These are phyloP conservation scores for Alternaria hordeiaustralica DNA, from an alignment of 2,329 filamentous ascomycete genomes.

Conservation along the genomic window DNA sequence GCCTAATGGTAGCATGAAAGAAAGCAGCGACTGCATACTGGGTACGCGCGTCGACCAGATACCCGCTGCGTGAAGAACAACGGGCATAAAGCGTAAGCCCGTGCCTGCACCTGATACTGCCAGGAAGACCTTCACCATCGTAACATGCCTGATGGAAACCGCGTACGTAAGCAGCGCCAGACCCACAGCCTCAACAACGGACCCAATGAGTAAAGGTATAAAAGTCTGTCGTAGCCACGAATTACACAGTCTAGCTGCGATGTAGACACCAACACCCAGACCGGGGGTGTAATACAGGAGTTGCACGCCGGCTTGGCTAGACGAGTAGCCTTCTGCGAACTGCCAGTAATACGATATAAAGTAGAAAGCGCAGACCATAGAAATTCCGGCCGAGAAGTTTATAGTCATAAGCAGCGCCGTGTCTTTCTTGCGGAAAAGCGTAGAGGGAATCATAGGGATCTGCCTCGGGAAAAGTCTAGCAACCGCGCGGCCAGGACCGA, in stretches of 20 bases:
- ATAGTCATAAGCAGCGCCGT: slow-evolving; percentile 67
- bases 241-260: slow-evolving; percentile 67
- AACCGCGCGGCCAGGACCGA: slow-evolving; percentile 58
- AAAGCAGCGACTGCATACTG: slow-evolving; percentile 65
- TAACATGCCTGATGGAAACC: slow-evolving; percentile 56
- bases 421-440: slow-evolving; percentile 64
- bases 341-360: slow-evolving; percentile 74
- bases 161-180: slow-evolving; percentile 66
- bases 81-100: slow-evolving; percentile 70
- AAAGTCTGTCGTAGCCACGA: slow-evolving; percentile 68
- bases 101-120: slow-evolving; percentile 68
- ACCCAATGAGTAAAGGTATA: slow-evolving; percentile 57
- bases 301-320: slow-evolving; percentile 53
- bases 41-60: slow-evolving; percentile 66
- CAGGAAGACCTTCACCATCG: slow-evolving; percentile 70
- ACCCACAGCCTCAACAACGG: slow-evolving; percentile 63
- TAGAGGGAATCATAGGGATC: slow-evolving; percentile 69
- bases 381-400: slow-evolving; percentile 66
- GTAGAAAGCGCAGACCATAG: slow-evolving; percentile 65
- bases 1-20: slow-evolving; percentile 67
- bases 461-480: slow-evolving; percentile 60
- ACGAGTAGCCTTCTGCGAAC: slow-evolving; percentile 62
- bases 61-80: slow-evolving; percentile 67
- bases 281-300: slow-evolving; percentile 71
- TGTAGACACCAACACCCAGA: slow-evolving; percentile 64